phyloP scores from a whole-genome alignment of 106 monocot genomes.

The Cymbidium sinense region DNA sequence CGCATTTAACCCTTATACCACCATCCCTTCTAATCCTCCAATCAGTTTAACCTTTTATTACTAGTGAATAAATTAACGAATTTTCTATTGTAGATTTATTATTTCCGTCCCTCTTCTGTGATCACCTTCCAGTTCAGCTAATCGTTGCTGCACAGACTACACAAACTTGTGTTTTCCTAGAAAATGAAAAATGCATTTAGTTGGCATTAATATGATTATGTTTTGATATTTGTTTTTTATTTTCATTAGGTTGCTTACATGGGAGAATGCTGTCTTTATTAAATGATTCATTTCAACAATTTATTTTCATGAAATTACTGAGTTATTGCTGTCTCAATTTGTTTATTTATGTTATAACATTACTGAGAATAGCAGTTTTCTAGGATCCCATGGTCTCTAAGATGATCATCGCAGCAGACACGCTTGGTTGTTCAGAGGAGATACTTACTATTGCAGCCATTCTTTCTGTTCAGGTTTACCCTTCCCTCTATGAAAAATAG shows the following conservation, averaged over 20 bases:
- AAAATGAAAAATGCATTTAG: background rate
- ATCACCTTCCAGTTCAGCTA: too few relatives aligned
- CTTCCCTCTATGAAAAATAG: background rate
- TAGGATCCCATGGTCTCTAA: slow-evolving; percentile 96
- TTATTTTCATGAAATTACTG: background rate
- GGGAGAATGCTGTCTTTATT: background rate
- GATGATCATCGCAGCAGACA: slow-evolving; percentile 73
- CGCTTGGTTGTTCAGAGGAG: slow-evolving; percentile 81
- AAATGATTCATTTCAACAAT: background rate
- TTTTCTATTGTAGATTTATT: background rate
- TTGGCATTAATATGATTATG: background rate
- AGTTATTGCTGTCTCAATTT: background rate
- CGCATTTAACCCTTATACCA: too few relatives aligned
- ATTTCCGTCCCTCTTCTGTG: background rate
- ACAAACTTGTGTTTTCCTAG: background rate
- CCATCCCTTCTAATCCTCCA: too few relatives aligned
- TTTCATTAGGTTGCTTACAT: background rate
- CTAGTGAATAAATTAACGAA: background rate
- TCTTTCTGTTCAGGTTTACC: slow-evolving; percentile 85
- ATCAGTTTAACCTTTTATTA: too few relatives aligned
- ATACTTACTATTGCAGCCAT: slow-evolving; percentile 80
- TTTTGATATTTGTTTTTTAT: background rate
- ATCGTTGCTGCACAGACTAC: background rate
- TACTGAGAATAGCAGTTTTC: slow-evolving; percentile 1
- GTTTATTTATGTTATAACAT: slow-evolving; percentile 1